A percentile compares a stretch with the other conserved stretches of the same genome.
phyloP scores from a whole-genome alignment of 768 basidiomycete species.

The Lactarius deliciosus region DNA sequence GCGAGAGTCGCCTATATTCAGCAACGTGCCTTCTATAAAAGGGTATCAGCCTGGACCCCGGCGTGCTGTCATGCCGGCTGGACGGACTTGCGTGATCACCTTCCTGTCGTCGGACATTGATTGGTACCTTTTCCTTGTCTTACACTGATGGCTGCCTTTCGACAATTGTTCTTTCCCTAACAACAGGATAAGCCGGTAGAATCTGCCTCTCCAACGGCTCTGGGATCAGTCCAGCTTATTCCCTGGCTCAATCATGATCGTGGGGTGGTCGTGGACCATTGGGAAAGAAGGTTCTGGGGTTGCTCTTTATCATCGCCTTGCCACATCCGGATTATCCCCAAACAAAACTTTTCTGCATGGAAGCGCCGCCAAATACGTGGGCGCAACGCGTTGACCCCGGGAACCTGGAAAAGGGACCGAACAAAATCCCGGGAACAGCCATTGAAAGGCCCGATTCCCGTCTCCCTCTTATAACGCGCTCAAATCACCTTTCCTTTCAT shows the following conservation, averaged over 20 bases:
- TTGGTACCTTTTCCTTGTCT: slow-evolving; percentile 12
- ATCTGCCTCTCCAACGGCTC: background rate
- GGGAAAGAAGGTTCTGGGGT: slow-evolving; percentile 18
- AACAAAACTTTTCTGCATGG: background rate
- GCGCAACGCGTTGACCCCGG: slow-evolving; percentile 3
- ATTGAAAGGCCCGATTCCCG: background rate
- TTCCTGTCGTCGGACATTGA: background rate
- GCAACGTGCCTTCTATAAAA: slow-evolving; percentile 2
- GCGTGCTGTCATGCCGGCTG: slow-evolving; percentile 2
- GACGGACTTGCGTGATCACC: background rate
- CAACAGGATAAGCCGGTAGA: slow-evolving; percentile 3
- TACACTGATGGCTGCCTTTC: background rate
- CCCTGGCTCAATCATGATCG: background rate
- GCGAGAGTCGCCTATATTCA: background rate
- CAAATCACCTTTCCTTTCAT: slow-evolving; percentile 9
- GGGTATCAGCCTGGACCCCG: background rate
- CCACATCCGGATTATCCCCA: background rate
- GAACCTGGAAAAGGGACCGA: slow-evolving; percentile 16
- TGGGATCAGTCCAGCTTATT: background rate
- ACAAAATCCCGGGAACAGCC: slow-evolving; percentile 25
- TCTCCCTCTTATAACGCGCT: slow-evolving; percentile 13
- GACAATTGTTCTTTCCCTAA: slow-evolving; percentile 14
- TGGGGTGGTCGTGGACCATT: background rate
- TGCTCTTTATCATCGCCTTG: background rate
- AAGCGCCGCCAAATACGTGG: slow-evolving; percentile 18